These are phyloP conservation scores for Picea mariana DNA, from an alignment of 83 land plant genomes.

Conservation along the genomic window DNA sequence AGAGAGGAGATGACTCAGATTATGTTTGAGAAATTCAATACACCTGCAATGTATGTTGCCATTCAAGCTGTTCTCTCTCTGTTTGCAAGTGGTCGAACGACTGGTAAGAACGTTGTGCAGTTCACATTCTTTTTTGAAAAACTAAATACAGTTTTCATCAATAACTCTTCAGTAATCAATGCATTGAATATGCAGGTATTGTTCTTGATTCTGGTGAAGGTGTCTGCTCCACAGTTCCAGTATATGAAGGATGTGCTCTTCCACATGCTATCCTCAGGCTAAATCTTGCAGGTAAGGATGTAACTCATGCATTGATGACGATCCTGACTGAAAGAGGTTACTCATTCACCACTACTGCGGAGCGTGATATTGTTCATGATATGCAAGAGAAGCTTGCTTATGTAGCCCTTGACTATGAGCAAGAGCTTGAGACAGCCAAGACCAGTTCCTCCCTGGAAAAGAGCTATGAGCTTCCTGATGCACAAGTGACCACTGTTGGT, in stretches of 20 bases:
- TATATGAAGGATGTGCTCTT: slow-evolving; percentile 47
- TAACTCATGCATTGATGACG: slow-evolving; percentile 35
- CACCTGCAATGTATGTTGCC: slow-evolving; percentile 36
- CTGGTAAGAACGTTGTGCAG: slow-evolving; percentile 11
- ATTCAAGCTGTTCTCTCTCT: slow-evolving; percentile 36
- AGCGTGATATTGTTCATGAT: slow-evolving; percentile 29
- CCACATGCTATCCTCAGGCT: slow-evolving; percentile 55
- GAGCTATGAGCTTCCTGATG: slow-evolving; percentile 73
- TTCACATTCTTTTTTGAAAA: background rate
- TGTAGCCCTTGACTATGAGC: slow-evolving; percentile 28
- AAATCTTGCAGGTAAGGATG: slow-evolving; percentile 37
- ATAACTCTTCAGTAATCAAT: too few species aligned
- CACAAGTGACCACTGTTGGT: slow-evolving; percentile 27
- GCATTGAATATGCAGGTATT: slow-evolving; percentile 26
- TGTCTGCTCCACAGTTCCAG: slow-evolving; percentile 39
- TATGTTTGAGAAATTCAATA: slow-evolving; percentile 40
- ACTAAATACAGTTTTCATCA: too few species aligned
- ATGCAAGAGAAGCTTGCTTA: slow-evolving; percentile 21
- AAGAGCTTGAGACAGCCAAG: slow-evolving; percentile 45
- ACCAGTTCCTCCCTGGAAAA: slow-evolving; percentile 53
- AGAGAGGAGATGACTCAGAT: slow-evolving; percentile 39
- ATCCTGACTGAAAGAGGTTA: slow-evolving; percentile 62
- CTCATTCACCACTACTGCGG: slow-evolving; percentile 62
- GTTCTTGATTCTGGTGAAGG: slow-evolving; percentile 54
- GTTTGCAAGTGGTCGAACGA: slow-evolving; percentile 35